phyloP scores from a whole-genome alignment of 495 filamentous ascomycete genomes.

The Friedmanniomyces simplex region DNA sequence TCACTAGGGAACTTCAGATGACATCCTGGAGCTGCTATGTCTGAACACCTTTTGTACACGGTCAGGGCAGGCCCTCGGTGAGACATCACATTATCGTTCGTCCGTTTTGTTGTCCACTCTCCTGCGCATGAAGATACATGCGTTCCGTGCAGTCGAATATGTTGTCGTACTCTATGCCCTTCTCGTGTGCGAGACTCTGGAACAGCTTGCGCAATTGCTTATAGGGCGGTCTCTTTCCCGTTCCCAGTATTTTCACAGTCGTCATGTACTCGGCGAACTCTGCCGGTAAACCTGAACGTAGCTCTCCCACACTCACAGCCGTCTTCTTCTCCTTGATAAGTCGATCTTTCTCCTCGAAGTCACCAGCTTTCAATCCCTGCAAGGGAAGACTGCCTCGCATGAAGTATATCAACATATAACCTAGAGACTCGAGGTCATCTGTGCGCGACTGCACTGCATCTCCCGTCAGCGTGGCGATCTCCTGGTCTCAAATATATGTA shows the following conservation, averaged over 20 bases:
- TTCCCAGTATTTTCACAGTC: conserved; percentile 5
- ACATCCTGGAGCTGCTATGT: too few species aligned
- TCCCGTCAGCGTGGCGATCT: conserved; percentile 26
- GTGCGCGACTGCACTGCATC: conserved; percentile 30
- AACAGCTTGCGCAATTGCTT: conserved; percentile 15
- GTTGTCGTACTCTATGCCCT: too few species aligned
- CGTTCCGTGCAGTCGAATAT: conserved; percentile 24
- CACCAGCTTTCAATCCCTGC: conserved; percentile 21
- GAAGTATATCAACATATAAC: conserved; percentile 35
- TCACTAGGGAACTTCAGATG: too few species aligned
- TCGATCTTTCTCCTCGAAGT: conserved; percentile 10
- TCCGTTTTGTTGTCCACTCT: too few species aligned
- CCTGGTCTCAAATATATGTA: neutral
- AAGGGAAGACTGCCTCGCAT: conserved; percentile 34
- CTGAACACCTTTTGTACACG: too few species aligned
- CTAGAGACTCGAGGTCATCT: conserved; percentile 36
- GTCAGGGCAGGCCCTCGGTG: too few species aligned
- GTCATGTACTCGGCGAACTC: conserved; percentile 24
- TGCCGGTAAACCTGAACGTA: conserved; percentile 9
- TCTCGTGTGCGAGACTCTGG: conserved; percentile 14
- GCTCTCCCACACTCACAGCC: conserved; percentile 2
- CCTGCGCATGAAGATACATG: conserved; percentile 11
- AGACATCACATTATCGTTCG: too few species aligned
- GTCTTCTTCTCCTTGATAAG: conserved; percentile 18
- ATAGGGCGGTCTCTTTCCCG: conserved; percentile 13